Evolutionary conservation across 2,329 filamentous ascomycete species (phyloP), one percentile per base, ranked within the genome.

Genomic region (Trichoderma koningii): DNA sequence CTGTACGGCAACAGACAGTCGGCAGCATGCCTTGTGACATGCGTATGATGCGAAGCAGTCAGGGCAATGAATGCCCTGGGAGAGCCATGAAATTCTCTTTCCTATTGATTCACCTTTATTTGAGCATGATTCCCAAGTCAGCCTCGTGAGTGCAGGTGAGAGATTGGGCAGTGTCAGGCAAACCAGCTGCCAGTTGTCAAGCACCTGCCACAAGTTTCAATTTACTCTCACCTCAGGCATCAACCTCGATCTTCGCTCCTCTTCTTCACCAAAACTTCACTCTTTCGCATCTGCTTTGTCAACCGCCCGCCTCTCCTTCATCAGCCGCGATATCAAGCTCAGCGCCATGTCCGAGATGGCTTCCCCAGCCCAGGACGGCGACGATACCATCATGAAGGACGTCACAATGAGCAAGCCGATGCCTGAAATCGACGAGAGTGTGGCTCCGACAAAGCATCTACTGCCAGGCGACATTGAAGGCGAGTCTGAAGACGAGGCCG

Each of bases 131-230:
- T 10, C 30, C 30, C 9, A 34, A 44, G 14, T 17, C 42, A 19
- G 19, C 17, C 34, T 52, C 5, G 15, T 52, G 34, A 14, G 12
- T 38, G 28, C 50, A 34, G 7, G 10, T 52, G 10, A 7, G 10
- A 7, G 26, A 1, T 30, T 21, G 7, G 41, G 50, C 19, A 19
- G 60, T 47, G 50, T 7, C 59, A 45, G 14, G 30, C 17, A 14
- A 19, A 17, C 19, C 60, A 63, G 48, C 47, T 53, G 42, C 19
- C 60, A 55, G 48, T 34, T 53, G 42, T 42, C 26, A 7, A 38
- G 60, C 60, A 63, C 41, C 60, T 63, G 60, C 50, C 60, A 63
- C 26, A 21, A 26, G 48, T 42, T 26, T 52, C 38, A 7, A 26
- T 17, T 41, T 47, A 2, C 44, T 30, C 14, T 38, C 26, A 26